Percentiles rank a stretch among this genome's conserved stretches.
Conservation (phyloP, 306 rosid species). For the Ormosia emarginata region DNA sequence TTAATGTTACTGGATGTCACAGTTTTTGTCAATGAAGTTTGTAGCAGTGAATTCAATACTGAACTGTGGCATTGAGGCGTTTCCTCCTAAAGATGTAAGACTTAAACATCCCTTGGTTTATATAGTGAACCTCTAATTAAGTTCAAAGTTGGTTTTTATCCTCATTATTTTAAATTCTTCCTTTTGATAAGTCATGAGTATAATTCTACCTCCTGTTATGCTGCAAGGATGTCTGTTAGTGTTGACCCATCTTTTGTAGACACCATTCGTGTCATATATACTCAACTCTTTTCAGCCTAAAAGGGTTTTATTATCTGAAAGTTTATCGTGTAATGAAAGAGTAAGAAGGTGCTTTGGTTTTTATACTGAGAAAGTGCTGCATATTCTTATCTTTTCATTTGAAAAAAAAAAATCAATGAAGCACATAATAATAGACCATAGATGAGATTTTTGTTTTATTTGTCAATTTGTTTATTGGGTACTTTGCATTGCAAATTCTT, state of each 20-base stretch:
- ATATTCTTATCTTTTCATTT: not conserved
- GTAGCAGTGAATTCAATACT: constrained; percentile 81
- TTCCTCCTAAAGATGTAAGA: constrained; percentile 80
- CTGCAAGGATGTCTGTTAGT: not conserved
- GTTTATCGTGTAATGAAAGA: not conserved
- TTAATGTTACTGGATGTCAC: constrained; percentile 36
- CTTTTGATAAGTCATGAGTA: not conserved
- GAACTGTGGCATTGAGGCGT: constrained; percentile 60
- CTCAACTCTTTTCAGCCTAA: no score
- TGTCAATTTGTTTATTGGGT: not conserved
- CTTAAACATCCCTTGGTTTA: not conserved
- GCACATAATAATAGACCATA: not conserved
- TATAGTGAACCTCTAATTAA: not conserved
- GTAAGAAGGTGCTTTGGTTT: not conserved
- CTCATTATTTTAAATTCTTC: not conserved
- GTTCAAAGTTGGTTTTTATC: not conserved
- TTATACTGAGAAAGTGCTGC: not conserved
- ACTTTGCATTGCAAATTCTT: not conserved
- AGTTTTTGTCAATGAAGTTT: constrained; percentile 95
- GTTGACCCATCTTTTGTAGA: no score
- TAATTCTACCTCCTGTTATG: not conserved
- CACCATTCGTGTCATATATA: no score
- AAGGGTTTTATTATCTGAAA: not conserved
- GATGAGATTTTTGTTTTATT: not conserved
- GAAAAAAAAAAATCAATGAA: no score